Base-by-base conservation (phyloP, 2,329 filamentous ascomycete genomes). In the Fusarium phyllophilum region DNA sequence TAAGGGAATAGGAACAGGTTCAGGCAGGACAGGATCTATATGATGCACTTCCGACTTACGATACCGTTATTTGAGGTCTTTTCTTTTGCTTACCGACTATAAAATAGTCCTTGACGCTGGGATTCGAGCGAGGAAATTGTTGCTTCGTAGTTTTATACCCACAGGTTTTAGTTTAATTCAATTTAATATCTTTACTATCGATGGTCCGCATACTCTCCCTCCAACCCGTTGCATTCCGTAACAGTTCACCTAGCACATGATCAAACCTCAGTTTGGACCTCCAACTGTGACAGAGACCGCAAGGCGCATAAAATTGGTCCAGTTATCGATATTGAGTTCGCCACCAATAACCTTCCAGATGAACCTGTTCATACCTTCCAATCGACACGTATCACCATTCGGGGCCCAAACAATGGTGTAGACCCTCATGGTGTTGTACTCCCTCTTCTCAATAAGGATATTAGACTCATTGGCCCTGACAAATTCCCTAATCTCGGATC, bases 1-100 rank as follows among this genome's bases (percentile, higher is more conserved):
- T 3, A 3, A 1, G 0, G 0, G 1, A 18, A 8, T 13, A 74
- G 72, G 62, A 74, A 22, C 72, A 74, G 5, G 58, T 75, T 6
- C 68, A 75, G 5, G 46, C 63, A 1, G 58, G 60, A 9, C 62
- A 73, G 18, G 63, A 72, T 11, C 20, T 66, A 2, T 67, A 68
- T 9, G 64, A 74, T 10, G 58, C 52, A 0, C 58, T 74, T 5
- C 72, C 72, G 0, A 68, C 68, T 7, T 74, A 74, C 1, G 57
- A 74, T 24, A 54, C 52, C 18, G 41, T 8, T 15, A 24, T 60
- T 1, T 62, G 5, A 22, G 15, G n/a, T 15, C 9, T 2, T 12
- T 8, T 24, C 5, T 22, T 20, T 34, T 34, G 17, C 8, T 51
- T 20, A 15, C 17, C 2, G 18, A 22, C 13, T 6, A 52, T 20